A percentile compares a stretch with the other conserved stretches of the same genome.
Conservation (phyloP, 2,329 filamentous ascomycete genomes). For the Periglandula ipomoeae region DNA sequence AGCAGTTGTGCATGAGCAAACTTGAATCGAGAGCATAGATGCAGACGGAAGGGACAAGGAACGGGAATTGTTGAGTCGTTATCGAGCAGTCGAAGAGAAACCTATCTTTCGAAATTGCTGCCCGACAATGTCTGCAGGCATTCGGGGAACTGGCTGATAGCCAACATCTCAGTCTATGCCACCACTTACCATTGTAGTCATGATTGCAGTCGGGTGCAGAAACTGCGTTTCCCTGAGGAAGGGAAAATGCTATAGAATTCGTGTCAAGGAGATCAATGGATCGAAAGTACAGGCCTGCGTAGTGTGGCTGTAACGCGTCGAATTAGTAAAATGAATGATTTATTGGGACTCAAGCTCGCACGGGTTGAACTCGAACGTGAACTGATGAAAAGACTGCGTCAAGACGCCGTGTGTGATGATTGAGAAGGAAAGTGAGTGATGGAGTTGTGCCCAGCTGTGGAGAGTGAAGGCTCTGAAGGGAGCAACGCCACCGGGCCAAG, state of each 20-base stretch:
- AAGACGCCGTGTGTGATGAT: background rate
- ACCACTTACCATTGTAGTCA: slow-evolving; percentile 43
- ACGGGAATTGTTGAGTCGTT: too few species aligned
- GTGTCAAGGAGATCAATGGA: background rate
- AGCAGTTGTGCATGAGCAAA: background rate
- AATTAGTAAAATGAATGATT: background rate
- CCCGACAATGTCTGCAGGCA: too few species aligned
- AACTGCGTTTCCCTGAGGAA: slow-evolving; percentile 16
- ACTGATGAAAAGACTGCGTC: background rate
- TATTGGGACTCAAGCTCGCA: background rate
- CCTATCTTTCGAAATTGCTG: too few species aligned
- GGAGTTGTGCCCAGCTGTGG: background rate
- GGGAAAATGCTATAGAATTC: slow-evolving; percentile 7
- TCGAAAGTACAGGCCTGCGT: background rate
- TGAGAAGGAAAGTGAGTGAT: background rate
- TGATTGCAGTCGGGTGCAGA: slow-evolving; percentile 20
- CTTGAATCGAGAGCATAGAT: background rate
- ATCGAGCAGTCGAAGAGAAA: too few species aligned
- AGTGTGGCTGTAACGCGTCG: background rate
- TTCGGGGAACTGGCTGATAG: too few species aligned
- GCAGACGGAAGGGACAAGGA: background rate
- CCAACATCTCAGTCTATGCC: too few species aligned
- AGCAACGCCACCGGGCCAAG: slow-evolving; percentile 11
- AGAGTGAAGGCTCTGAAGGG: slow-evolving; percentile 7
- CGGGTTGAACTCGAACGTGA: background rate